Base-by-base conservation (phyloP, 2,329 filamentous ascomycete species). In the Massarina eburnea region DNA sequence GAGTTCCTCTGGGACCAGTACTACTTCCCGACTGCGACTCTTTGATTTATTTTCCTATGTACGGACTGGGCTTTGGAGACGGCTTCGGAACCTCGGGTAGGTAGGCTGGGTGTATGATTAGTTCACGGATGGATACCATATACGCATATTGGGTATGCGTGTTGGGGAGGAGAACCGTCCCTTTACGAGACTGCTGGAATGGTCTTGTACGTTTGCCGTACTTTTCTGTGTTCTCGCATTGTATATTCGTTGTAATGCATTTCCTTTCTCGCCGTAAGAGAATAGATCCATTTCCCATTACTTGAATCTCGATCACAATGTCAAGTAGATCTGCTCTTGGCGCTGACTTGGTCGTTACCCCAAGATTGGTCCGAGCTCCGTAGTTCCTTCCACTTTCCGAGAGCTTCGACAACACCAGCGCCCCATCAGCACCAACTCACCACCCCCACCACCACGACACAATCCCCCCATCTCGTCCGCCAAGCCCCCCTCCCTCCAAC, bases 1-100 rank as follows among this genome's bases (percentile, higher is more conserved):
- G 89, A 96, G 71, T 97, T 95, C 68, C 77, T 99, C 24, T 99
- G 94, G 94, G 91, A 96, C 72, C 91, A 95, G 61, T 97, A 96
- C 71, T 95, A 97, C 72, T 99, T 97, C 71, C 79, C 82, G 15
- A 86, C 82, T 1, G 78, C 81, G 20, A 85, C 81, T 4, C 56
- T 80, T 51, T 81, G 62, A 57, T 14, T 38, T 18, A 14, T n/a
- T 52, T 41, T 46, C 40, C 47, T 45, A 45, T 51, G 35, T 55
- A 34, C 42, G 4, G 19, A 21, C 18, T 12, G 8, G 17, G 26
- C 17, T 33, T 33, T 30, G 33, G 33, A 33, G 26, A 18, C 37
- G 35, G 34, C 17, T 20, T 43, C 4, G 14, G 26, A 14, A 7
- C 22, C 12, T 21, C 17, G 30, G 33, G 20, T 22, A 22, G 35